These are phyloP conservation scores for Chrysanthemum seticuspe DNA, from an alignment of 129 eudicot species.

Conservation along the genomic window DNA sequence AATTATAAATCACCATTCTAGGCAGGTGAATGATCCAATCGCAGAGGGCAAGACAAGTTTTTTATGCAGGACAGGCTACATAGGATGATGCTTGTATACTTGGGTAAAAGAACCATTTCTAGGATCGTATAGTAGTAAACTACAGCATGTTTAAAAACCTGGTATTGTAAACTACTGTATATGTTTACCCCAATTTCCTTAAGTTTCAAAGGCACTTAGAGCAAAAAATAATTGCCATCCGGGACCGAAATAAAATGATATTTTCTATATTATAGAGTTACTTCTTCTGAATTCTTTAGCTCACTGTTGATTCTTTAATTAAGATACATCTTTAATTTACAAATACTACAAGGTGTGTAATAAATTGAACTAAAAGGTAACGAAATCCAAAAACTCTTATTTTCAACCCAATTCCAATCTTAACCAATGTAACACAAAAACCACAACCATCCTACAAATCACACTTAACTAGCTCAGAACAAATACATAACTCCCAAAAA, in stretches of 20 bases:
- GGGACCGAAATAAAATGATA: no score
- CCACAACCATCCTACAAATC: not conserved
- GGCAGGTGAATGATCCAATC: not conserved
- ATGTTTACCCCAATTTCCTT: no score
- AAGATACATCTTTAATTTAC: no score
- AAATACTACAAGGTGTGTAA: not conserved
- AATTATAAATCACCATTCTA: not conserved
- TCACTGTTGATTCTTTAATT: no score
- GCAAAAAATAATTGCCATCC: no score
- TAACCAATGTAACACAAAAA: not conserved
- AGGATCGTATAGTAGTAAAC: not conserved
- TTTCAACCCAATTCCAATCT: constrained; percentile 5
- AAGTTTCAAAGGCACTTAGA: no score
- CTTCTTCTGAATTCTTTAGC: no score
- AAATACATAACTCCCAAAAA: not conserved
- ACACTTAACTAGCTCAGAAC: not conserved
- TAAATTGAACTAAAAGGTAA: not conserved
- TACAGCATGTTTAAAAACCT: constrained; percentile 8
- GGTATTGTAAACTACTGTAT: not conserved
- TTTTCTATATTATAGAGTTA: no score
- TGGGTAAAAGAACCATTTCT: constrained; percentile 6
- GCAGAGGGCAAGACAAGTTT: not conserved
- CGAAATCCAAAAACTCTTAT: not conserved
- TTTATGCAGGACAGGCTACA: not conserved
- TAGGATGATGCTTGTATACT: not conserved